Percentiles rank a stretch among this genome's conserved stretches.
Evolutionary conservation across 176 grass and related monocot species (phyloP).

Genomic region (Ampelocalamus luodianensis): DNA sequence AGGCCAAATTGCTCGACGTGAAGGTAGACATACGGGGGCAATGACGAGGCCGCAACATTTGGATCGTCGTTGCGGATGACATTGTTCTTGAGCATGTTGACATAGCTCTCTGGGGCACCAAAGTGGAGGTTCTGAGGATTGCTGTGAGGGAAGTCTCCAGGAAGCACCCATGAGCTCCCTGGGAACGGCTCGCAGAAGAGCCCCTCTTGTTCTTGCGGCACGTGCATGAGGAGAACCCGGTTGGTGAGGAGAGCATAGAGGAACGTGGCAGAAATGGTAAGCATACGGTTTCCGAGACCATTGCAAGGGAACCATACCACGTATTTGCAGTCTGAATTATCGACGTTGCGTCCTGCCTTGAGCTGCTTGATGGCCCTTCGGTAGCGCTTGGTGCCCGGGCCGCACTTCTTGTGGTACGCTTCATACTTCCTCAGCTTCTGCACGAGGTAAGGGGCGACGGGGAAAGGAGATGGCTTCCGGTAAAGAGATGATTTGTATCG

Average conservation of each 20-base stretch:
- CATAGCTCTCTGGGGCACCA: slow-evolving; percentile 64
- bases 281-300: slow-evolving; percentile 90
- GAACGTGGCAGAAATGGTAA: slow-evolving; percentile 75
- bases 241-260: slow-evolving; percentile 83
- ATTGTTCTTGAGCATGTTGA: slow-evolving; percentile 63
- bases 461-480: slow-evolving; percentile 68
- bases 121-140: slow-evolving; percentile 53
- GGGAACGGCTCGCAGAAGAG: slow-evolving; percentile 92
- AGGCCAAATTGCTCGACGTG: slow-evolving; percentile 60
- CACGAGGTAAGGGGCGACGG: slow-evolving; percentile 64
- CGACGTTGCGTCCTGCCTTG: slow-evolving; percentile 55
- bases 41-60: slow-evolving; percentile 36
- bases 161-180: slow-evolving; percentile 74
- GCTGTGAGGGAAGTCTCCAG: slow-evolving; percentile 60
- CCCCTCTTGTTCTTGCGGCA: slow-evolving; percentile 57
- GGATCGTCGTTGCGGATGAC: slow-evolving; percentile 42
- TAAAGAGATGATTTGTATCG: slow-evolving; percentile 67
- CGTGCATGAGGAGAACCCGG: slow-evolving; percentile 65
- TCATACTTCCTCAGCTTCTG: slow-evolving; percentile 75
- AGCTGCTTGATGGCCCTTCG: slow-evolving; percentile 65
- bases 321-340: slow-evolving; percentile 60
- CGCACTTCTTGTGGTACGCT: slow-evolving; percentile 82
- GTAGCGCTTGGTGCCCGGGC: slow-evolving; percentile 64
- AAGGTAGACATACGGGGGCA: slow-evolving; percentile 76
- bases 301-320: slow-evolving; percentile 87